Base-by-base conservation (phyloP, 2,329 filamentous ascomycete species). In the Penicillium sp. region DNA sequence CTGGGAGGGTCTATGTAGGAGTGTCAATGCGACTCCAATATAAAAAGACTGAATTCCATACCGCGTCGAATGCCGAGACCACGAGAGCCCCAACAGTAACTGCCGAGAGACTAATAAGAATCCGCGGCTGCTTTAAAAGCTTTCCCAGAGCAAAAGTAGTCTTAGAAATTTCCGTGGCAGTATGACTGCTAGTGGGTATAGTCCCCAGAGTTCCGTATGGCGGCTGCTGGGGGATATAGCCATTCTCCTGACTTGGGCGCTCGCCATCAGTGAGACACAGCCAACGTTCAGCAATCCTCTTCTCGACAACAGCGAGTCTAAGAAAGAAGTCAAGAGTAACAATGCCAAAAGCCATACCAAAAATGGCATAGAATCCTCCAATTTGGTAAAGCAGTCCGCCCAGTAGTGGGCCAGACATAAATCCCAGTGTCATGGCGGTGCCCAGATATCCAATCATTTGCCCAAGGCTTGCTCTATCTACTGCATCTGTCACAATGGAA, bases 341-440 rank as follows among this genome's bases (percentile, higher is more conserved):
- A 2, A 87, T 65, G 0, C 73, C 79, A 38, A 83, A 75, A 0
- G 77, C 80, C 12, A 86, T 68, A 0, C 77, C 79, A 64, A 86
- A 86, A 0, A 86, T 82, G 0, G 82, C 83, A 16, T 68, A 66
- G 61, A 82, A 82, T 2, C 84, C 85, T 1, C 79, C 76, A 65
- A 81, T 80, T 13, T 80, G 73, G 64, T 86, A 86, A 0, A 86
- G 65, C 0, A 85, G 63, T 0, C 85, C 85, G 6, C 85, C 84
- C 0, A 85, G 66, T 0, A 83, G 73, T 0, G 85, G 84, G 0
- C 82, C 77, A 34, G 79, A 70, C 13, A 86, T 71, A 31, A 78
- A 76, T 0, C 83, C 84, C 0, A 84, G 74, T 0, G 79, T 81
- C 49, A 83, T 80, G 62, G 86, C 79, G 55, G 79, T 80, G 68